Evolutionary conservation across 2,329 filamentous ascomycete species (phyloP), one percentile per base, ranked within the genome.

Genomic region (Lasiodiplodia hormozganensis): DNA sequence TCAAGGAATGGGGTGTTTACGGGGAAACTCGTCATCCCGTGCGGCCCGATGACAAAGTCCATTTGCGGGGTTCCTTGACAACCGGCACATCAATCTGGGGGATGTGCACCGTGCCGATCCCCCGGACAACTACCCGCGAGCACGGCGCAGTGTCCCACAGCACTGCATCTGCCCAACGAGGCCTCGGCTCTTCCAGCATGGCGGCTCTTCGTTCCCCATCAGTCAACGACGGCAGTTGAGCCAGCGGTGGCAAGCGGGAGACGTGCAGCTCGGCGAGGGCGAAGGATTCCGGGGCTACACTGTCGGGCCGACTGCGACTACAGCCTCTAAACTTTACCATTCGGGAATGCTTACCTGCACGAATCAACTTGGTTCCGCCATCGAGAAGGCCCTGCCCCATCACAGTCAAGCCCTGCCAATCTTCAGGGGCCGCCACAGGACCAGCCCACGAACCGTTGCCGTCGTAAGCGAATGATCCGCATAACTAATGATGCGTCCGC

Each of bases 31-130:
- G 40, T n/a, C 28, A 28, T 28, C 28, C 28, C 28, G 28, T 6
- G 53, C 53, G 53, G 53, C 28, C 31, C 53, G 18, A 57, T 36
- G 53, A 14, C 31, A 12, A 14, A 57, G 53, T 8, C 28, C 16
- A 57, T 57, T 36, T 57, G 53, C 53, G 31, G 53, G 53, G 53
- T 57, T 31, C 31, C 28, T 34, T 12, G 11, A 21, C 28, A 10
- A 56, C 31, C 31, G 53, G 51, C 51, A 53, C 25, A 53, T 53
- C 51, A 53, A 31, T 57, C 53, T 21, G 53, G 53, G 53, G 53
- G 53, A 57, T 56, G 53, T 31, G 25, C 43, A 21, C 53, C 53
- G 14, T n/a, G 53, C 23, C 53, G 53, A 36, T 56, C 52, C 51
- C 7, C 51, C 21, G 51, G 51, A 53, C 25, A 25, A 18, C 6